Base-by-base conservation (phyloP, 768 basidiomycete species). In the Boletus rubropictus region DNA sequence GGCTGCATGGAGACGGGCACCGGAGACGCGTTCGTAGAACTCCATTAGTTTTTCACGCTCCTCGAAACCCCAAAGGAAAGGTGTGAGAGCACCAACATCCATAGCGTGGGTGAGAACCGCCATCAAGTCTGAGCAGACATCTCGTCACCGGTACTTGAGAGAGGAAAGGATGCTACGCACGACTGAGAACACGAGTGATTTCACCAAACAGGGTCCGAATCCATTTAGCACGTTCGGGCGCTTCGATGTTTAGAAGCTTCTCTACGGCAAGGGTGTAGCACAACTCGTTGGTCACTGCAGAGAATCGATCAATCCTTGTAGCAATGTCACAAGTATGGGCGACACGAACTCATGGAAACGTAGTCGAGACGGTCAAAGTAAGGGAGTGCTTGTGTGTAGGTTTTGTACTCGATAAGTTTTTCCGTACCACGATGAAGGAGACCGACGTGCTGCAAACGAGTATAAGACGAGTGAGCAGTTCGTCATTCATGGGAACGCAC, bases 1-100 rank as follows among this genome's bases (percentile, higher is more conserved):
- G n/a, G 95, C 95, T 5, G 92, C 84, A 61, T 99, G 95, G 60
- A 99, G 78, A 46, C 95, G 93, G 5, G 95, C 95, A 54, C 95
- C 95, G 8, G 94, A 97, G 33, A 98, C 95, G 47, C 95, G 92
- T 71, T 99, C 95, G 67, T 99, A 99, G 71, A 98, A 99, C 65
- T 99, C 95, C 95, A 98, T 98, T 53, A 98, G 82, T 75, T 99
- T 99, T 73, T 98, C 95, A 46, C 95, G 91, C 69, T 99, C 95
- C 70, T 98, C 95, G 76, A 98, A 98, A 58, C 95, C 95, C 93
- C 95, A 99, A 25, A 99, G 75, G 84, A 97, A 99, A 31, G 95
- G 95, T 2, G 95, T 99, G 9, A 99, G 80, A 49, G 91, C 95
- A 65, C 95, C 95, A 53, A 99, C 95, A 61, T 99, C 92, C 89